These are phyloP conservation scores for Cyclostephanos tholiformis DNA, from an alignment of 108 stramenopile species.

Conservation along the genomic window DNA sequence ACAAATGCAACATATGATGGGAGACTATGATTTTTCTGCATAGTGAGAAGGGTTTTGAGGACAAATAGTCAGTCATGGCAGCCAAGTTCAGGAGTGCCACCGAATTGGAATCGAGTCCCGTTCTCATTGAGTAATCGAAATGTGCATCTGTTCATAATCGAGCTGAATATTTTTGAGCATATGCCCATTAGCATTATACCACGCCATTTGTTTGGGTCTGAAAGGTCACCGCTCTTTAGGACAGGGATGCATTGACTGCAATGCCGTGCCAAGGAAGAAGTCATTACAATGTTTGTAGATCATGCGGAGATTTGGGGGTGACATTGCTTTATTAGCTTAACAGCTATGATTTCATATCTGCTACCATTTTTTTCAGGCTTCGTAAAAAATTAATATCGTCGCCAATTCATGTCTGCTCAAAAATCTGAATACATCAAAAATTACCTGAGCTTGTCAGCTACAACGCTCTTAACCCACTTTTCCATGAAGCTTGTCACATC, in stretches of 20 bases:
- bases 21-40: not conserved
- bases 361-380: no score
- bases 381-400: no score
- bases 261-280: constrained; percentile 21
- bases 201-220: no score
- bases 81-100: constrained; percentile 6
- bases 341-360: no score
- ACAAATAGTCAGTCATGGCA: constrained; percentile 13
- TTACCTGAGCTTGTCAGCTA: no score
- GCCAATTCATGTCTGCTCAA: no score
- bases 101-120: constrained; percentile 21
- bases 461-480: no score
- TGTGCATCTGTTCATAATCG: no score
- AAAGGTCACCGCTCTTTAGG: constrained; percentile 4
- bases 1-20: no score
- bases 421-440: no score
- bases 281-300: not conserved
- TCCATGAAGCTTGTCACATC: no score
- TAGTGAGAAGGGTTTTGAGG: constrained; percentile 17
- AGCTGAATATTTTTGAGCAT: constrained; percentile 25
- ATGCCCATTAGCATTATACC: no score
- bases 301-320: not conserved
- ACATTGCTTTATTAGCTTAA: constrained; percentile 14
- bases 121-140: not conserved
- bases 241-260: not conserved